Conservation (phyloP, 2,329 filamentous ascomycete genomes). For the Tothia fuscella region DNA sequence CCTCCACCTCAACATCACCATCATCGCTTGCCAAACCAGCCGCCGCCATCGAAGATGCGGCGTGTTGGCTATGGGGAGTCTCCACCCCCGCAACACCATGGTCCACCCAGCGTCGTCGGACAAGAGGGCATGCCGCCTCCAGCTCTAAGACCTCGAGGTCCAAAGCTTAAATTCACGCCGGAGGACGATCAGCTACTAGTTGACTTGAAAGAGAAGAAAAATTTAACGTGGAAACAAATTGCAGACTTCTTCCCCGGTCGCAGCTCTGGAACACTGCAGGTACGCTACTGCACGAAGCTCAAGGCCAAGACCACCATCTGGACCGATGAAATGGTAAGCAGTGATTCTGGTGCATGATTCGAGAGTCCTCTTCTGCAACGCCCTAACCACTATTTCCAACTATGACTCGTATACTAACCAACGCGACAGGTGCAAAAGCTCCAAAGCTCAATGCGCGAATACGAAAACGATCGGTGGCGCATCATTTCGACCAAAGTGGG, state of each 20-base stretch:
- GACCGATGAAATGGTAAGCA: constrained; percentile 84
- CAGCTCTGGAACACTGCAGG: constrained; percentile 81
- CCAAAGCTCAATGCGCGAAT: constrained; percentile 64
- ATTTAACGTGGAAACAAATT: constrained; percentile 94
- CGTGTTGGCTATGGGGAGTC: constrained; percentile 40
- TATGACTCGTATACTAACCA: constrained; percentile 1
- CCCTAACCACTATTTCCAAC: background rate
- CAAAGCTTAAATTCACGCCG: constrained; percentile 86
- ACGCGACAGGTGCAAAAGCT: constrained; percentile 59
- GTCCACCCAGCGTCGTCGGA: constrained; percentile 75
- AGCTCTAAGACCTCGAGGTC: constrained; percentile 67
- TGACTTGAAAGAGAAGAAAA: constrained; percentile 88
- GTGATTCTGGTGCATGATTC: background rate
- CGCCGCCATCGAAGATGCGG: constrained; percentile 56
- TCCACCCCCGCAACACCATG: constrained; percentile 30
- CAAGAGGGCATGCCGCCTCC: constrained; percentile 78
- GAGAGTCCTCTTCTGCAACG: background rate
- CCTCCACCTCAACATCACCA: constrained; percentile 51
- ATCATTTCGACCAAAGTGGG: constrained; percentile 86
- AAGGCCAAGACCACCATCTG: constrained; percentile 89
- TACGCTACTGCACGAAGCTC: constrained; percentile 87
- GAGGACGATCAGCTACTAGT: constrained; percentile 83
- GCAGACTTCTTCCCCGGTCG: constrained; percentile 89
- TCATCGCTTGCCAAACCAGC: constrained; percentile 64
- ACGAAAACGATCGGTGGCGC: constrained; percentile 87